A percentile compares a stretch with the other conserved stretches of the same genome.
Conservation (phyloP, 2,329 filamentous ascomycete species). For the Talaromyces sp. region DNA sequence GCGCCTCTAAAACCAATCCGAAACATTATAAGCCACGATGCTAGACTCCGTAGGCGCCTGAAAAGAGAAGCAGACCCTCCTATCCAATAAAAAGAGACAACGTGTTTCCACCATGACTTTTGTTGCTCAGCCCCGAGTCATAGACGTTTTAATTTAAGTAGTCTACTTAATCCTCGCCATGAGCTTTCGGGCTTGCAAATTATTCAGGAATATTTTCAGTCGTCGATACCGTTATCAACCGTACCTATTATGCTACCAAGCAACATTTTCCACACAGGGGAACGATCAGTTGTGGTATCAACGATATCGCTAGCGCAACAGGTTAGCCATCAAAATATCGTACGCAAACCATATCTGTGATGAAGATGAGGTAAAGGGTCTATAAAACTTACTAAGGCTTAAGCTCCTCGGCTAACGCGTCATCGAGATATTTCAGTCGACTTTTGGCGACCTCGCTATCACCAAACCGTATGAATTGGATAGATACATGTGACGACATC, state of each 20-base stretch:
- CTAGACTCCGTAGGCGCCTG: neutral
- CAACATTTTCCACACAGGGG: slow-evolving; percentile 10
- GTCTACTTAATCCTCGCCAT: neutral
- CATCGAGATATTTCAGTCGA: neutral
- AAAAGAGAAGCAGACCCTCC: neutral
- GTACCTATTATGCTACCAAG: slow-evolving; percentile 5
- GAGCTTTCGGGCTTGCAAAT: neutral
- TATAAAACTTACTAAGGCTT: neutral
- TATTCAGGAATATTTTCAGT: neutral
- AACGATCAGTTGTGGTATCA: slow-evolving; percentile 4
- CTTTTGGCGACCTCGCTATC: neutral
- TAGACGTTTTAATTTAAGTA: neutral
- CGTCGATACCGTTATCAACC: neutral
- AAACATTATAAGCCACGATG: neutral
- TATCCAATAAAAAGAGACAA: neutral
- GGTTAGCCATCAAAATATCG: neutral
- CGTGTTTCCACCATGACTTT: neutral
- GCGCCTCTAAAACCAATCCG: neutral
- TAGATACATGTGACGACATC: neutral
- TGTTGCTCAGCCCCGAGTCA: neutral
- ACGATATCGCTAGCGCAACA: slow-evolving; percentile 5
- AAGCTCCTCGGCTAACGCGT: neutral
- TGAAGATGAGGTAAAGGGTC: neutral
- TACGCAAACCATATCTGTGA: neutral
- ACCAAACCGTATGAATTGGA: neutral